These are phyloP conservation scores for Kluyveromyces sp. DNA, from an alignment of 1,139 yeast genomes.

Conservation along the genomic window DNA sequence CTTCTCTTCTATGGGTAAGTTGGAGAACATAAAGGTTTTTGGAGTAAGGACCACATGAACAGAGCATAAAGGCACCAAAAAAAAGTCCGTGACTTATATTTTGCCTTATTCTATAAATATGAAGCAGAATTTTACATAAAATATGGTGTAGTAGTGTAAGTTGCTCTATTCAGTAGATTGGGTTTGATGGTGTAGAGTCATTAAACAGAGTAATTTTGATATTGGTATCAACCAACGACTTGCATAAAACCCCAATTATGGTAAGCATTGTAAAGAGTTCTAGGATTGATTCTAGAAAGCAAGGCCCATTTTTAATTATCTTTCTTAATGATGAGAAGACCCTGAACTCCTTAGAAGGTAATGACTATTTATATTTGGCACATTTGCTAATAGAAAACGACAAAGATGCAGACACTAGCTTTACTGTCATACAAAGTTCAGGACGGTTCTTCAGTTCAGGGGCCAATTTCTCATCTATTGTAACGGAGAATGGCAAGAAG, in stretches of 20 bases:
- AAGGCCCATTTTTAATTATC: conserved; percentile 39
- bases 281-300: conserved; percentile 14
- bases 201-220: no score
- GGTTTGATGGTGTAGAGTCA: no score
- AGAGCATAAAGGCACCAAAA: no score
- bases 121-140: no score
- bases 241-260: background rate
- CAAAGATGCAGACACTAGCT: conserved; percentile 52
- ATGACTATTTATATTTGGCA: conserved; percentile 59
- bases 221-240: background rate
- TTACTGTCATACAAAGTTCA: conserved; percentile 61
- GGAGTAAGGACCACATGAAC: no score
- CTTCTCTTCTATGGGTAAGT: no score
- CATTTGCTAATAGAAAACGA: conserved; percentile 58
- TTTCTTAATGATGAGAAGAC: conserved; percentile 56
- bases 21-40: no score
- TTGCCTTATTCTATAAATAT: no score
- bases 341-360: conserved; percentile 61
- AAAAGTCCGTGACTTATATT: no score
- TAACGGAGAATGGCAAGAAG: conserved; percentile 18
- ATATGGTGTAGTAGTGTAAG: no score
- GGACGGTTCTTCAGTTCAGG: conserved; percentile 85
- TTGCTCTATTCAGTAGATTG: no score
- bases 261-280: conserved; percentile 6
- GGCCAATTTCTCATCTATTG: conserved; percentile 52